A percentile compares a stretch with the other conserved stretches of the same genome.
These are phyloP conservation scores for Austroboletus niveus DNA, from an alignment of 1,284 basidiomycete species.

Conservation along the genomic window DNA sequence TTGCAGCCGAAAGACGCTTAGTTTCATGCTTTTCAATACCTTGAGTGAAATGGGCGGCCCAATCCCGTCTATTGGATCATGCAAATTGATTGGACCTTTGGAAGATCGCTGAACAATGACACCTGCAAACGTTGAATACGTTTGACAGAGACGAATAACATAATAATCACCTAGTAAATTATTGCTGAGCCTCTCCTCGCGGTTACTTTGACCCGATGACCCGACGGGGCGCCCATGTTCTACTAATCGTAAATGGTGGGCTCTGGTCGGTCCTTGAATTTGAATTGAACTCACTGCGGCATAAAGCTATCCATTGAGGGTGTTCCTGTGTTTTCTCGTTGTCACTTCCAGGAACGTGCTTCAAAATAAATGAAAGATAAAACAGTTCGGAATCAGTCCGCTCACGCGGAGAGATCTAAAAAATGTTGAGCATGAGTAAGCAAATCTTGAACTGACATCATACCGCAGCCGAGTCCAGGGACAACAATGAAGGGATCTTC, in stretches of 20 bases:
- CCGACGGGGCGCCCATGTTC: constrained; percentile 62
- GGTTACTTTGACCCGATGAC: constrained; percentile 26
- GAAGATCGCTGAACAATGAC: constrained; percentile 36
- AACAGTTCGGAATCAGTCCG: constrained; percentile 85
- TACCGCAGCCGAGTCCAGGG: constrained; percentile 71
- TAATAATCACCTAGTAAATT: constrained; percentile 56
- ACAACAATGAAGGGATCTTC: constrained; percentile 59
- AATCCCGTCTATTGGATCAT: constrained; percentile 3
- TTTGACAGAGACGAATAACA: neutral
- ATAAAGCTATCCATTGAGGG: constrained; percentile 63
- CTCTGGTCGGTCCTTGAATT: neutral
- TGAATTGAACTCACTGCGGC: constrained; percentile 50
- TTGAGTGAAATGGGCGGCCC: constrained; percentile 39
- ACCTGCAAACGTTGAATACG: constrained; percentile 31
- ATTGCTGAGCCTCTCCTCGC: constrained; percentile 56
- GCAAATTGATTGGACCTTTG: constrained; percentile 15
- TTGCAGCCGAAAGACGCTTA: constrained; percentile 56
- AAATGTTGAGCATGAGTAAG: constrained; percentile 15
- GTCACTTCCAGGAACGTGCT: constrained; percentile 42
- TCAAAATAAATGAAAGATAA: constrained; percentile 68
- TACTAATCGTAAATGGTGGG: constrained; percentile 28
- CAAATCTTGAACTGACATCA: constrained; percentile 19
- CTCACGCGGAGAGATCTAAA: constrained; percentile 68
- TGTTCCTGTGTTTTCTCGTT: constrained; percentile 48
- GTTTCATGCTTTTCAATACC: constrained; percentile 64